Evolutionary conservation across 2,329 filamentous ascomycete genomes (phyloP).

Genomic region (Westerdykella sp.): DNA sequence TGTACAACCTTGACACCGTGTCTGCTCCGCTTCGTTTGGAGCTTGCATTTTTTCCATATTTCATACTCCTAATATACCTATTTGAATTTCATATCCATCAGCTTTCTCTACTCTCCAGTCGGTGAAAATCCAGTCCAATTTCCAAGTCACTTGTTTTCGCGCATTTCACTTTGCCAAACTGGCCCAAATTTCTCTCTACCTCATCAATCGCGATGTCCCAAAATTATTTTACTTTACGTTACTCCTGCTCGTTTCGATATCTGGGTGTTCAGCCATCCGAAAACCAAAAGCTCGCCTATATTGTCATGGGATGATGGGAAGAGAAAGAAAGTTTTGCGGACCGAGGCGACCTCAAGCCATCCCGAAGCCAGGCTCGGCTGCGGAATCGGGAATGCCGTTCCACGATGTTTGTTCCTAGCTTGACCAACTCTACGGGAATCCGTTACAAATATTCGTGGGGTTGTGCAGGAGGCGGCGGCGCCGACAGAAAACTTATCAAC

Average conservation of each 20-base stretch:
- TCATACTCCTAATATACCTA: too few relatives aligned
- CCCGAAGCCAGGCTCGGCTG: conserved; percentile 6
- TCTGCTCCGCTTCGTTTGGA: too few relatives aligned
- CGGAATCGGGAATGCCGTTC: conserved; percentile 3
- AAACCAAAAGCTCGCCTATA: not conserved
- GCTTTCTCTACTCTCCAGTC: not conserved
- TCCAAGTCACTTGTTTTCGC: too few relatives aligned
- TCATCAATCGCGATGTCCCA: not conserved
- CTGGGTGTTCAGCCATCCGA: not conserved
- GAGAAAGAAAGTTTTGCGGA: not conserved
- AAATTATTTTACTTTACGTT: too few relatives aligned
- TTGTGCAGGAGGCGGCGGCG: not conserved
- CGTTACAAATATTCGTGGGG: conserved; percentile 20
- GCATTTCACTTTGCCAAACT: not conserved
- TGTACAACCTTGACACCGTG: too few relatives aligned
- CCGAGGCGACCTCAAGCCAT: not conserved
- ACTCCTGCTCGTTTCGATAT: too few relatives aligned
- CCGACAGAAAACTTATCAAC: conserved; percentile 8
- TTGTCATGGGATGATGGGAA: not conserved
- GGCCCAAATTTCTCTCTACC: not conserved
- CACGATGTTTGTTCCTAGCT: conserved; percentile 8
- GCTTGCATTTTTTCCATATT: too few relatives aligned
- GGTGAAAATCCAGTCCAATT: not conserved
- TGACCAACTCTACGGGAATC: conserved; percentile 10
- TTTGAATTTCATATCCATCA: too few relatives aligned